Evolutionary conservation across 805 yeast genomes (phyloP).

Genomic region (Cyberlindnera mississippiensis): DNA sequence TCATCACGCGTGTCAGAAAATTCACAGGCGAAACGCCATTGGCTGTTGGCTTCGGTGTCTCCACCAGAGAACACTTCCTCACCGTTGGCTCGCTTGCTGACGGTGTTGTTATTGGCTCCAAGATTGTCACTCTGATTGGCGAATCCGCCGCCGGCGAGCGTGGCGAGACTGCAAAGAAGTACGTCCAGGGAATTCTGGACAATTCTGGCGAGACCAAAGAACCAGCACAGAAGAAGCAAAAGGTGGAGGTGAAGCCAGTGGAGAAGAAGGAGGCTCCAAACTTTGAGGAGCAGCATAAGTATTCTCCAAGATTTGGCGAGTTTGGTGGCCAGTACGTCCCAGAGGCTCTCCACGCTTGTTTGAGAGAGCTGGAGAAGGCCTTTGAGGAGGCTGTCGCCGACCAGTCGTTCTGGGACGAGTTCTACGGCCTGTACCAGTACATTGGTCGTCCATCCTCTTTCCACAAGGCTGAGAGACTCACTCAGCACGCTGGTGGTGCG

Average conservation of each 20-base stretch:
- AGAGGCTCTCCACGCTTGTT: constrained; percentile 88
- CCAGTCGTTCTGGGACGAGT: constrained; percentile 91
- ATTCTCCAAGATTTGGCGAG: constrained; percentile 80
- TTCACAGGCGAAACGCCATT: constrained; percentile 74
- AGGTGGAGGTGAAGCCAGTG: constrained; percentile 32
- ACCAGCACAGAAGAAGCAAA: constrained; percentile 5
- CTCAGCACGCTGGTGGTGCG: constrained; percentile 91
- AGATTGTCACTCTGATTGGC: constrained; percentile 66
- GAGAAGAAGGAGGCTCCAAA: constrained; percentile 28
- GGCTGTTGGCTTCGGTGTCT: constrained; percentile 97
- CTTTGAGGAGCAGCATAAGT: constrained; percentile 60
- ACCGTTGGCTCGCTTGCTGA: constrained; percentile 79
- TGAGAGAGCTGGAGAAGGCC: constrained; percentile 82
- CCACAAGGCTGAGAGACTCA: constrained; percentile 85
- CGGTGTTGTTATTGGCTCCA: constrained; percentile 95
- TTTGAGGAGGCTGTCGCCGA: constrained; percentile 88
- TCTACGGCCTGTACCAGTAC: constrained; percentile 76
- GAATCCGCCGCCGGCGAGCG: constrained; percentile 59
- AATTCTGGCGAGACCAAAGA: constrained; percentile 28
- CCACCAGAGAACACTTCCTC: constrained; percentile 85
- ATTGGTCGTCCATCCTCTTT: constrained; percentile 95
- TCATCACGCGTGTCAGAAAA: constrained; percentile 72
- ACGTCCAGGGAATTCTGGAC: constrained; percentile 65
- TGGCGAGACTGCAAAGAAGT: constrained; percentile 59
- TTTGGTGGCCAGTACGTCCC: constrained; percentile 99